Evolutionary conservation across 305 asterid species (phyloP).

Genomic region (Fraxinus floribunda): DNA sequence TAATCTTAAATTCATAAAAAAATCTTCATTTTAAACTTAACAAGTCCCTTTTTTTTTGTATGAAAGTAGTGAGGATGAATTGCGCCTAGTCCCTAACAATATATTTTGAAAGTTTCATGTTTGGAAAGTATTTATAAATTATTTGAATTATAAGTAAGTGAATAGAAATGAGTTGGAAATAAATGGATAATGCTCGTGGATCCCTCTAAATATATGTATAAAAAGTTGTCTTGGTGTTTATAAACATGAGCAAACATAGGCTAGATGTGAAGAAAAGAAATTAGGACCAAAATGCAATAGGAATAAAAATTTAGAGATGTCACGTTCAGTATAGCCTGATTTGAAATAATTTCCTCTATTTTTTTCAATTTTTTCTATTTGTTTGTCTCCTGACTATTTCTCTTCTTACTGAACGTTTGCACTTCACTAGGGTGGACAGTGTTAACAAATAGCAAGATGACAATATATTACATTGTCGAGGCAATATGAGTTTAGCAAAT

Average conservation of each 20-base stretch:
- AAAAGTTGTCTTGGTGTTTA: neutral
- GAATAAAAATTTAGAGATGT: neutral
- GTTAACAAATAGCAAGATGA: neutral
- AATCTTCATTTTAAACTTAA: neutral
- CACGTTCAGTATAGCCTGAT: neutral
- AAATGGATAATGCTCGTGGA: neutral
- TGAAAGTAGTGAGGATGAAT: neutral
- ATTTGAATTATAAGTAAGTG: neutral
- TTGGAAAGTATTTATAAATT: neutral
- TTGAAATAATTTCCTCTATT: neutral
- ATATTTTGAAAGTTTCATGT: neutral
- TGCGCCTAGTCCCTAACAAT: neutral
- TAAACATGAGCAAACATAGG: neutral
- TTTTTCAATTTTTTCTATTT: neutral
- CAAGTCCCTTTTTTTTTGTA: neutral
- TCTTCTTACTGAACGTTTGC: neutral
- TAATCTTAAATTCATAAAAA: neutral
- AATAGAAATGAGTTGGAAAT: neutral
- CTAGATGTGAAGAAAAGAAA: neutral
- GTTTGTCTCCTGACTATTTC: neutral
- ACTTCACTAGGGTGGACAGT: neutral
- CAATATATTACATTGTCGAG: neutral
- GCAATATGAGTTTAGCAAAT: neutral
- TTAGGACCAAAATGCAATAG: neutral
- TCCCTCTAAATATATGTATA: neutral